phyloP scores from a whole-genome alignment of 129 eudicot species.

The Artemisia annua region DNA sequence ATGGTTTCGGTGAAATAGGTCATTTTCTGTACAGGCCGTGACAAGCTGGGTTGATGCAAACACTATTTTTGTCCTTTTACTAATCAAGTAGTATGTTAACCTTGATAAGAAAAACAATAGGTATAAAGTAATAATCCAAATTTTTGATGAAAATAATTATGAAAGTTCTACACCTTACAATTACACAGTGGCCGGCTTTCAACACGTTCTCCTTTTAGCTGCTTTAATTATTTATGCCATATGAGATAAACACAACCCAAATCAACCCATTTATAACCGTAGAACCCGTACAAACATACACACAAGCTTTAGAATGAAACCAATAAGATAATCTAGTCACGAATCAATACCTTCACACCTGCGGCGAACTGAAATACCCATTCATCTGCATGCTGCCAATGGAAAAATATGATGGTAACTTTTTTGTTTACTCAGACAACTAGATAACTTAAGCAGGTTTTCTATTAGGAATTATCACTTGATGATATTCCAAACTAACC shows the following conservation, averaged over 20 bases:
- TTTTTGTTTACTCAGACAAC: constrained; percentile 11
- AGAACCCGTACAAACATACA: neutral
- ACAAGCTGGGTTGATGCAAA: no score
- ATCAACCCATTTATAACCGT: neutral
- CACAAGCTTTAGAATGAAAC: neutral
- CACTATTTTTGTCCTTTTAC: no score
- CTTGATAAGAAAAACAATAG: no score
- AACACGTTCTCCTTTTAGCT: no score
- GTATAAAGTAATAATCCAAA: no score
- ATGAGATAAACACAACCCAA: neutral
- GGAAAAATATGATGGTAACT: constrained; percentile 25
- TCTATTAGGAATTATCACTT: constrained; percentile 3
- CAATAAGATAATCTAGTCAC: constrained; percentile 8
- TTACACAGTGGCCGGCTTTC: no score
- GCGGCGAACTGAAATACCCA: constrained; percentile 74
- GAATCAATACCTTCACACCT: constrained; percentile 77
- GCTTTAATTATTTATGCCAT: no score
- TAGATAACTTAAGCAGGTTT: constrained; percentile 4
- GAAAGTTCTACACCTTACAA: no score
- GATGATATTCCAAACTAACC: constrained; percentile 43
- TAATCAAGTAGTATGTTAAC: no score
- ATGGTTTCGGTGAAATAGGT: neutral
- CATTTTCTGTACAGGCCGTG: neutral
- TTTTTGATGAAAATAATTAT: no score
- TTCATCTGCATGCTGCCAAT: constrained; percentile 64